A percentile compares a stretch with the other conserved stretches of the same genome.
Conservation (phyloP, 192 early-diverging fungal genomes). For the Podila epicladia region DNA sequence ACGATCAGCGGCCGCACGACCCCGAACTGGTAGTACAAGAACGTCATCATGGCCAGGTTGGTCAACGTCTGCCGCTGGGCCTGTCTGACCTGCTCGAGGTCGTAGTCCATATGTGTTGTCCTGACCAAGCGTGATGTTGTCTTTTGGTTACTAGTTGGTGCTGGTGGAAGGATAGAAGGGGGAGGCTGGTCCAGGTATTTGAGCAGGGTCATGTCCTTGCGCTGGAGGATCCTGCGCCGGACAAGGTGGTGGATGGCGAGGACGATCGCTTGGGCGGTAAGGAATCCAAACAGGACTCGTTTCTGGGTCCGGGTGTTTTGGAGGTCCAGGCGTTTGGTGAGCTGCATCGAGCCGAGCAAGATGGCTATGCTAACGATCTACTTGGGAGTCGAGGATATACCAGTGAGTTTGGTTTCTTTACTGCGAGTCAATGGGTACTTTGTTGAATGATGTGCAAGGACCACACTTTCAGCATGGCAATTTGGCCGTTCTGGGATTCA, state of each 20-base stretch:
- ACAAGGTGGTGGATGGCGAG: conserved; percentile 55
- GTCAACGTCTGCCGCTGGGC: conserved; percentile 74
- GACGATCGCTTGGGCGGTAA: conserved; percentile 62
- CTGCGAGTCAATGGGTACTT: background rate
- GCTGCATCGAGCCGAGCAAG: conserved; percentile 72
- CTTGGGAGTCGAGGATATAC: background rate
- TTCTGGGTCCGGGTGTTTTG: conserved; percentile 67
- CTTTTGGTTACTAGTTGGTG: background rate
- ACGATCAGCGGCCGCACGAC: conserved; percentile 90
- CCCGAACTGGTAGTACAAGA: conserved; percentile 89
- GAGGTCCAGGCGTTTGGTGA: conserved; percentile 69
- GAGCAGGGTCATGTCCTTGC: conserved; percentile 89
- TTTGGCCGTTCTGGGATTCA: background rate
- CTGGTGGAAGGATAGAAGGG: conserved; percentile 48
- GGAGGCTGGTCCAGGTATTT: conserved; percentile 81
- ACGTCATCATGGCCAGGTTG: conserved; percentile 73
- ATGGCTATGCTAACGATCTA: conserved; percentile 64
- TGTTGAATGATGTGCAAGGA: background rate
- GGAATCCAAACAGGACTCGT: conserved; percentile 66
- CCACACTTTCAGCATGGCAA: background rate
- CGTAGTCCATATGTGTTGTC: conserved; percentile 81
- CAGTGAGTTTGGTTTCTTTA: background rate
- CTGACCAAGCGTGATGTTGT: background rate
- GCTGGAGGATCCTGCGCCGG: conserved; percentile 60
- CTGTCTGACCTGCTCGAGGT: conserved; percentile 73